Evolutionary conservation across 2,329 filamentous ascomycete genomes (phyloP).

Genomic region (Aspergillus sp.): DNA sequence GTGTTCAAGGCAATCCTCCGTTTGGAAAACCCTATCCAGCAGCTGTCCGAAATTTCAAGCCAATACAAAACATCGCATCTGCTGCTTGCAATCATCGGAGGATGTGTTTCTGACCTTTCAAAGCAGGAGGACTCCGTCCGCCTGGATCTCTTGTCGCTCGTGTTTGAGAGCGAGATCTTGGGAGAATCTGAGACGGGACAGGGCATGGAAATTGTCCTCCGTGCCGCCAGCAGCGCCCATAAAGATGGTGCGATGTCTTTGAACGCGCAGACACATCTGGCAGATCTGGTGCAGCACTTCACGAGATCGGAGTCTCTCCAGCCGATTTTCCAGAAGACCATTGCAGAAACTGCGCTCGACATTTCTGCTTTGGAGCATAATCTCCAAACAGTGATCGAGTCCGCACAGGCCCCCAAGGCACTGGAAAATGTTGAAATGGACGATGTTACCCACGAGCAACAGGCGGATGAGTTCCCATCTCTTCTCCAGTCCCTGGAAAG

Average conservation of each 20-base stretch:
- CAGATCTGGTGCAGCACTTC: conserved; percentile 65
- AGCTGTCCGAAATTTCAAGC: conserved; percentile 33
- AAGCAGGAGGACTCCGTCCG: conserved; percentile 35
- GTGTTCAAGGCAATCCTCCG: conserved; percentile 58
- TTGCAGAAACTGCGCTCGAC: conserved; percentile 68
- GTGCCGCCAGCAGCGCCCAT: conserved; percentile 47
- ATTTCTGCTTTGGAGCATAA: conserved; percentile 73
- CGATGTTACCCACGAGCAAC: conserved; percentile 31
- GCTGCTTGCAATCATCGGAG: conserved; percentile 36
- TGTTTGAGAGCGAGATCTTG: conserved; percentile 35
- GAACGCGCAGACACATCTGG: conserved; percentile 62
- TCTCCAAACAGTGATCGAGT: conserved; percentile 68
- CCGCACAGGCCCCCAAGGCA: conserved; percentile 51
- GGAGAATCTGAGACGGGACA: conserved; percentile 27
- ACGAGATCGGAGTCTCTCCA: conserved; percentile 61
- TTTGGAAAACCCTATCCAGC: conserved; percentile 30
- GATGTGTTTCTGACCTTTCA: conserved; percentile 33
- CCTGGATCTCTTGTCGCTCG: conserved; percentile 46
- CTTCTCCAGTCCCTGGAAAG: conserved; percentile 33
- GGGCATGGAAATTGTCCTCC: conserved; percentile 34
- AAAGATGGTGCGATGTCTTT: conserved; percentile 34
- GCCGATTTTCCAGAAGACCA: conserved; percentile 64
- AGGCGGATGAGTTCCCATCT: conserved; percentile 30
- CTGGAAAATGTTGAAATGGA: conserved; percentile 54
- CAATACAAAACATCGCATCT: conserved; percentile 35